Evolutionary conservation across 164 flowering plant genomes (phyloP), one percentile per base, ranked within the genome.

Genomic region (Protea cynaroides): DNA sequence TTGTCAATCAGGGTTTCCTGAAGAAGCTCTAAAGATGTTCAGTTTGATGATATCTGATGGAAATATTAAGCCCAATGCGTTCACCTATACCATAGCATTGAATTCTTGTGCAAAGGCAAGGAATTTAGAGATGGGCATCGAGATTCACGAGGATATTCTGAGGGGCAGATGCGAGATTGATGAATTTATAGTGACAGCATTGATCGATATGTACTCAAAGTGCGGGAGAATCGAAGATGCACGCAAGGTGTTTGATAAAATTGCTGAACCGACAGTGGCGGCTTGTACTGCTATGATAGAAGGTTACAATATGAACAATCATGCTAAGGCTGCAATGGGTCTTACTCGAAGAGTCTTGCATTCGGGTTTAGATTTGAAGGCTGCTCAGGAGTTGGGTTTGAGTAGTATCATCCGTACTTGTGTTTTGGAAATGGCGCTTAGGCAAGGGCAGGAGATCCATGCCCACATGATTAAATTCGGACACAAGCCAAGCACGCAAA

Each of bases 361-460:
- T 7, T 58, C 61, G 34, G 25, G 61, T 8, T 23, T 54, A 22
- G 72, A 63, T 62, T 17, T 62, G 21, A 58, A 68, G 19, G 15
- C 62, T 21, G 69, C 25, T 10, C 62, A 65, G 58, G 75, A 68
- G 22, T 52, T 75, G 65, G 78, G 78, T 13, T 75, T 68, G 65
- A 12, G 65, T 6, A 65, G 67, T 44, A 25, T 75, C 67, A 62
- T 71, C 43, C 64, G 72, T 52, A 34, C 75, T 58, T 75, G 75
- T 53, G 58, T 51, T 25, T 29, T 59, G 44, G 68, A 62, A 54
- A 37, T 21, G 25, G 67, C 75, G 8, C 55, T 68, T 25, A 57
- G 58, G 38, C 78, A 71, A 49, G 78, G 75, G 29, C 78, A 71
- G 64, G 78, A 71, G 47, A 68, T 75, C 36, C 78, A 75, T 65